phyloP scores from a whole-genome alignment of 2,329 filamentous ascomycete species.

The Phialemoniopsis sp. region DNA sequence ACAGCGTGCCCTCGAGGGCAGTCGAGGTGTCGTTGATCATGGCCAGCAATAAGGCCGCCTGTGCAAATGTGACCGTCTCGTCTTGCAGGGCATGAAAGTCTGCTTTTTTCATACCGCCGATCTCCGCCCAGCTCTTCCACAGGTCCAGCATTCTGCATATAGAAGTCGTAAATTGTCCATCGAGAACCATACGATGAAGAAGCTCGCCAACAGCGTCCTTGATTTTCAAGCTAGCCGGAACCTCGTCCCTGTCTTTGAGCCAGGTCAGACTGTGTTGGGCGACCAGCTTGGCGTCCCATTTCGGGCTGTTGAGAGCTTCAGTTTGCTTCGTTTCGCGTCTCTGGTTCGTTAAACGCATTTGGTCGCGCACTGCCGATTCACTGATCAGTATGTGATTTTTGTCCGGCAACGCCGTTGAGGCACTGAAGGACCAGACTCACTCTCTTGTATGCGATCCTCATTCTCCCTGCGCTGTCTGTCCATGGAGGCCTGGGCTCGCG shows the following conservation, averaged over 20 bases:
- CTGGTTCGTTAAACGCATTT: conserved; percentile 29
- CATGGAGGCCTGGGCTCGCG: conserved; percentile 33
- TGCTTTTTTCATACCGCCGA: conserved; percentile 45
- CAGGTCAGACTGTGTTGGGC: conserved; percentile 39
- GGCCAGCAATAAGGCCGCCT: conserved; percentile 42
- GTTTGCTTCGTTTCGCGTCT: conserved; percentile 38
- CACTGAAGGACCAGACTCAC: conserved; percentile 26
- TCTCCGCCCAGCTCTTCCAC: conserved; percentile 52
- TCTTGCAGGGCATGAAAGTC: conserved; percentile 35
- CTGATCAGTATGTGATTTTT: no score
- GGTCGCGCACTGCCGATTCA: conserved; percentile 35
- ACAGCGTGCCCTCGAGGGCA: conserved; percentile 41
- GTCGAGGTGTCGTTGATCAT: conserved; percentile 40
- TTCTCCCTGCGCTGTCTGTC: conserved; percentile 36
- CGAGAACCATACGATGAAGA: conserved; percentile 48
- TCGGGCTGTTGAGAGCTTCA: conserved; percentile 49
- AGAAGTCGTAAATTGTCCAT: conserved; percentile 34
- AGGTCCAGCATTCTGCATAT: conserved; percentile 41
- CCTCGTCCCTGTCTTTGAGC: conserved; percentile 27
- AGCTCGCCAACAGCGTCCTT: conserved; percentile 40
- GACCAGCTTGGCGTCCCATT: conserved; percentile 44
- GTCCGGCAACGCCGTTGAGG: not conserved
- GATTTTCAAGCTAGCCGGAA: conserved; percentile 13
- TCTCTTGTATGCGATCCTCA: conserved; percentile 39
- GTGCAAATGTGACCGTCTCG: conserved; percentile 36